A percentile compares a stretch with the other conserved stretches of the same genome.
These are phyloP conservation scores for Aspergillus fructus DNA, from an alignment of 2,329 filamentous ascomycete species.

Conservation along the genomic window DNA sequence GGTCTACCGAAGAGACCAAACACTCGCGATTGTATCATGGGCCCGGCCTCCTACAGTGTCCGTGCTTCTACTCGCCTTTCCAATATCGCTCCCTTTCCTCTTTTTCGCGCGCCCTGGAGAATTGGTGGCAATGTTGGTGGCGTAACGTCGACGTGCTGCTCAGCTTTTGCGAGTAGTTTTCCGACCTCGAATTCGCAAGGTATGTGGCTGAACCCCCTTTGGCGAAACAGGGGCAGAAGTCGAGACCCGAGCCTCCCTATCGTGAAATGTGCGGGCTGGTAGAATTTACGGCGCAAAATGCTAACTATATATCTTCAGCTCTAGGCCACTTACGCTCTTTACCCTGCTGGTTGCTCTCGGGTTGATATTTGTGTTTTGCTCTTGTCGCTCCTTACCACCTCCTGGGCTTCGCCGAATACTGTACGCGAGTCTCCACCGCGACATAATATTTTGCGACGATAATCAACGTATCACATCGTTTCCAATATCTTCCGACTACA, in stretches of 20 bases:
- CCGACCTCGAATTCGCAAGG: slow-evolving; percentile 9
- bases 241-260: neutral
- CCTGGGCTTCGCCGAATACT: neutral
- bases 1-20: neutral
- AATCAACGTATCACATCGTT: slow-evolving; percentile 15
- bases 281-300: slow-evolving; percentile 1
- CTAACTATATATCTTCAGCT: slow-evolving; percentile 10
- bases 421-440: slow-evolving; percentile 6
- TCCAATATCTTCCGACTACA: slow-evolving; percentile 2
- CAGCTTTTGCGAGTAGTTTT: neutral
- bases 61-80: slow-evolving; percentile 1
- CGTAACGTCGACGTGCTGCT: slow-evolving; percentile 3
- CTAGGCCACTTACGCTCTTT: slow-evolving; percentile 22
- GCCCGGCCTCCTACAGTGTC: neutral
- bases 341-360: neutral
- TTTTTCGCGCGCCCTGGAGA: slow-evolving; percentile 2
- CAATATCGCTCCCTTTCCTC: slow-evolving; percentile 1
- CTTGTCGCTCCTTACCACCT: slow-evolving; percentile 17
- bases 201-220: slow-evolving; percentile 11
- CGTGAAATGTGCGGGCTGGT: slow-evolving; percentile 1
- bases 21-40: neutral
- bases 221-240: slow-evolving; percentile 1
- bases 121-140: slow-evolving; percentile 2
- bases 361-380: slow-evolving; percentile 1
- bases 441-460: slow-evolving; percentile 23